Evolutionary conservation across 1,284 basidiomycete genomes (phyloP), one percentile per base, ranked within the genome.

Genomic region (Agroathelia rolfsii): DNA sequence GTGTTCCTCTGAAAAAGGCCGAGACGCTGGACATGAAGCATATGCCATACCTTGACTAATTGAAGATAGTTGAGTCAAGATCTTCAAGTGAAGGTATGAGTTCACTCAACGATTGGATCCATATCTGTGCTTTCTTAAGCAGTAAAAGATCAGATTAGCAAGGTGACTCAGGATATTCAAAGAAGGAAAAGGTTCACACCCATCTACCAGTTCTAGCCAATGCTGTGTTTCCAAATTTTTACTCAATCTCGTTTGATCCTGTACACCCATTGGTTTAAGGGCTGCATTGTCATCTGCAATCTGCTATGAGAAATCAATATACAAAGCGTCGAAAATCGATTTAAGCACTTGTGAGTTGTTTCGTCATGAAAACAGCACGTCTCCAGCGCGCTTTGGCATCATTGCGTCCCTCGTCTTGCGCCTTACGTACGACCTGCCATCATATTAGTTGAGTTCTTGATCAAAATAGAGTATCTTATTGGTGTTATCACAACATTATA

Each of bases 61-160:
- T 28, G 32, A 26, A 20, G 18, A 20, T 12, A 27, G 22, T 11
- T 24, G 31, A 18, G 9, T 38, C 31, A 21, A 22, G 34, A 7
- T 27, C 34, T 37, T 30, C 7, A 24, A 17, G 13, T 20, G 32
- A 28, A 29, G 27, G 25, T 17, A 28, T 18, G 8, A 16, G 16
- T 34, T 28, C 24, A 53, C 59, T 57, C 50, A 55, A 68, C 72
- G 52, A 49, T 78, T 76, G 17, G 72, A 69, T 4, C 72, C 79
- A 61, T 80, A 82, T 22, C 76, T 62, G 49, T 79, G 76, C 47
- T 80, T 79, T n/a, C 69, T 69, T 46, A n/a, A n/a, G n/a, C n/a
- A n/a, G n/a, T 18, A 34, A 16, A 6, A 22, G n/a, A n/a, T 23
- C 3, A 37, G 30, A 22, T 27, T 11, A 18, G 17, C 13, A n/a